phyloP scores from a whole-genome alignment of 495 filamentous ascomycete genomes.

The Lophium mytilinum region DNA sequence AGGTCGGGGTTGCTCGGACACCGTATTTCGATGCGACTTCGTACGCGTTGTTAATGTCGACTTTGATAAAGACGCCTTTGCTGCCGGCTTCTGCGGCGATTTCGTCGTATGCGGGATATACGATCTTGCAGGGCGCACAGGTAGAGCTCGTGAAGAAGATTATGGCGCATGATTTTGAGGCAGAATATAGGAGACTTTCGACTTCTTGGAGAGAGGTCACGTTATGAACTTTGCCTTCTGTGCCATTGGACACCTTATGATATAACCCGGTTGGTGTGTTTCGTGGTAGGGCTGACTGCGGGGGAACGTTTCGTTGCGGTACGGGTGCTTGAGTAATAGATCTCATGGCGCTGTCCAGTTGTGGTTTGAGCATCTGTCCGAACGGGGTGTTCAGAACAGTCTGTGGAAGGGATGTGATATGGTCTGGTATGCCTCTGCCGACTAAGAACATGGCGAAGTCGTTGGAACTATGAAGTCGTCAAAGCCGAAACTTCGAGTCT shows the following conservation, averaged over 20 bases:
- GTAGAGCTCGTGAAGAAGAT: constrained; percentile 90
- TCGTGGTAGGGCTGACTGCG: constrained; percentile 1
- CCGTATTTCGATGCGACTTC: constrained; percentile 52
- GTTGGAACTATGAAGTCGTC: constrained; percentile 46
- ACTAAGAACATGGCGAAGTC: constrained; percentile 85
- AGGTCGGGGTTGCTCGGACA: constrained; percentile 77
- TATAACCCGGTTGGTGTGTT: not conserved
- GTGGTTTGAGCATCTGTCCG: constrained; percentile 79
- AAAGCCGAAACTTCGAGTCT: not conserved
- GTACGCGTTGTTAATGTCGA: constrained; percentile 59
- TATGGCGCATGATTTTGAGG: constrained; percentile 61
- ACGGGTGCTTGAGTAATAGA: constrained; percentile 47
- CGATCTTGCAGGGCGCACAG: constrained; percentile 74
- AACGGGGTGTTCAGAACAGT: constrained; percentile 84
- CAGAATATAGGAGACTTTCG: constrained; percentile 48
- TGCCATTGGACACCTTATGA: not conserved
- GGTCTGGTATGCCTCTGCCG: constrained; percentile 79
- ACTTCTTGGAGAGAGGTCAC: constrained; percentile 51
- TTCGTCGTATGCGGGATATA: constrained; percentile 78
- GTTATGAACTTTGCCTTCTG: constrained; percentile 41
- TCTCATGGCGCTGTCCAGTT: constrained; percentile 66
- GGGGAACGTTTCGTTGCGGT: constrained; percentile 32
- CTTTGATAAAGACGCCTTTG: constrained; percentile 69
- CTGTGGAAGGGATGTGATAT: constrained; percentile 82
- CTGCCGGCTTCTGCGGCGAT: constrained; percentile 67